Evolutionary conservation across 768 basidiomycete species (phyloP), one percentile per base, ranked within the genome.

Genomic region (Russula earlei): DNA sequence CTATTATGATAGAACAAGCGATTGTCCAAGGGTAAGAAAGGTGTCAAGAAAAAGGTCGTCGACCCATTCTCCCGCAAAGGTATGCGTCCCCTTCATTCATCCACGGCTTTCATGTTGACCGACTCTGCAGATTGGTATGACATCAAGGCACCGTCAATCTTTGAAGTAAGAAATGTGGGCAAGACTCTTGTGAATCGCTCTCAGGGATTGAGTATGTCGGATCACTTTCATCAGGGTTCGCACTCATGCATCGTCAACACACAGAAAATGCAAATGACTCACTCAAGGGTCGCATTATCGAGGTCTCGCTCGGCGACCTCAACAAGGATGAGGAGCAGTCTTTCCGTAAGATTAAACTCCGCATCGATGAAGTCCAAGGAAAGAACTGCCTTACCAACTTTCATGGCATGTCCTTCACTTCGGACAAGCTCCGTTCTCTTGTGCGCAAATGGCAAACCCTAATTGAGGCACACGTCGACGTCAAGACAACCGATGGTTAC

Each of bases 391-490:
- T 98, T 54, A 98, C 96, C 72, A 95, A 94, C 75, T 99, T 99
- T 90, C 89, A 95, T 74, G 96, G 96, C 71, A 98, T 99, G 95
- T 91, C 95, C 77, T 97, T 99, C 78, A 98, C 96, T 60, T 96
- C 95, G 56, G 96, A 99, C 84, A 98, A 98, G 76, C 86, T 98
- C 63, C 93, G 96, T 55, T 98, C 96, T 49, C 93, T 99, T 68
- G 96, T 99, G 66, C 91, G 95, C 72, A 99, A 98, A 77, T 99
- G 96, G 96, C 96, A 98, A 76, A 84, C 95, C 19, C 87, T 98
- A 68, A 94, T 99, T 67, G 96, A 98, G 76, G 96, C 96, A 37
- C 90, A 93, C 71, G 89, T 97, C 70, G 96, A 99, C 69, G 93
- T 99, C 66, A 93, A 93, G 78, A 99, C 96, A 56, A 95, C 94